phyloP scores from a whole-genome alignment of 495 filamentous ascomycete species.

The Hypoxylon fragiforme region DNA sequence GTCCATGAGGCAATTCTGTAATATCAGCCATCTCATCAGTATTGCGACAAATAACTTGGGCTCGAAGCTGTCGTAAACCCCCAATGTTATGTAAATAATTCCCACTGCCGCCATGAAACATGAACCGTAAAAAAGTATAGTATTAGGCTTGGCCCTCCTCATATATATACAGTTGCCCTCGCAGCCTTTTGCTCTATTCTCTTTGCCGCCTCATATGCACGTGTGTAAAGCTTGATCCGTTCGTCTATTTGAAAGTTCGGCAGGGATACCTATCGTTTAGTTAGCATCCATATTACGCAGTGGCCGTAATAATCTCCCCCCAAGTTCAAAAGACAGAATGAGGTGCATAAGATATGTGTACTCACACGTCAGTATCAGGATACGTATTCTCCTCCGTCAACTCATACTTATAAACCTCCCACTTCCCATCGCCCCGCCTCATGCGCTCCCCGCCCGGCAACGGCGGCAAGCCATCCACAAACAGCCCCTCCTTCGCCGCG shows the following conservation, averaged over 20 bases:
- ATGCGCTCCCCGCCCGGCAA: slow-evolving; percentile 68
- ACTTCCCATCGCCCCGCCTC: slow-evolving; percentile 42
- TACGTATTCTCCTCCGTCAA: slow-evolving; percentile 61
- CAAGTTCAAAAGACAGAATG: too few relatives aligned
- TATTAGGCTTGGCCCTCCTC: slow-evolving; percentile 15
- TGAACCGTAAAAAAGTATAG: slow-evolving; percentile 30
- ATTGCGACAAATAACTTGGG: too few relatives aligned
- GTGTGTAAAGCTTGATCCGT: background rate
- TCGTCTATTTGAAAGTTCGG: slow-evolving; percentile 50
- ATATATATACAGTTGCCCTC: slow-evolving; percentile 30
- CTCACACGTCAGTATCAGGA: slow-evolving; percentile 52
- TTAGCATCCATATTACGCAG: too few relatives aligned
- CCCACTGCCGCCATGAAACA: background rate
- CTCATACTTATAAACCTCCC: slow-evolving; percentile 59
- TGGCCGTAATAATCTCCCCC: too few relatives aligned
- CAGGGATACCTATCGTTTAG: slow-evolving; percentile 44
- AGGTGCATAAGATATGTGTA: too few relatives aligned
- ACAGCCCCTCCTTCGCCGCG: slow-evolving; percentile 60
- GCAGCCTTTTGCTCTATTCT: background rate
- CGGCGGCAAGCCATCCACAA: slow-evolving; percentile 81
- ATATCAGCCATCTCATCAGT: too few relatives aligned
- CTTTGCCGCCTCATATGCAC: too few relatives aligned
- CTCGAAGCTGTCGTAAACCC: too few relatives aligned
- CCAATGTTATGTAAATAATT: too few relatives aligned
- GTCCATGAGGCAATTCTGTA: too few relatives aligned